A percentile compares a stretch with the other conserved stretches of the same genome.
Conservation (phyloP, 2,329 filamentous ascomycete genomes). For the Ciborinia camelliae region DNA sequence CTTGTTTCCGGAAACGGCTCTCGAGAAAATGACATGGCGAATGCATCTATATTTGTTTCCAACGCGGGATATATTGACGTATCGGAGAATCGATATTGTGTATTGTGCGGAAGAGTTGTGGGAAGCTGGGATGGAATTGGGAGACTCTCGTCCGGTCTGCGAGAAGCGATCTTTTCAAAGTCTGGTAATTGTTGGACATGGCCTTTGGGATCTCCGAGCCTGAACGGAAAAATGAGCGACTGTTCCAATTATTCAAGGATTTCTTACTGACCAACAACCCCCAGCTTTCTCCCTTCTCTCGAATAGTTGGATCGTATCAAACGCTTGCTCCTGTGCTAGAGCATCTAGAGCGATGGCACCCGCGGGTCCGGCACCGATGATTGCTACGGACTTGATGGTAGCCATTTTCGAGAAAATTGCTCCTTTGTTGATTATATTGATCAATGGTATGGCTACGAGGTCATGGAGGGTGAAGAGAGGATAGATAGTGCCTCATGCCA, state of each 20-base stretch:
- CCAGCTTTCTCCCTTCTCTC: constrained; percentile 57
- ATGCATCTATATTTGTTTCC: constrained; percentile 61
- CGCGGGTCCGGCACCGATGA: constrained; percentile 59
- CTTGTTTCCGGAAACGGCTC: constrained; percentile 49
- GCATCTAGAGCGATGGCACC: constrained; percentile 60
- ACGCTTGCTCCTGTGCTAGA: constrained; percentile 54
- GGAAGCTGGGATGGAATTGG: constrained; percentile 48
- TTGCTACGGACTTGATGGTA: constrained; percentile 46
- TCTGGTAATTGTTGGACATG: constrained; percentile 41
- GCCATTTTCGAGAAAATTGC: constrained; percentile 23
- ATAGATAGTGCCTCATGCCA: neutral
- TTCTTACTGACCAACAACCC: constrained; percentile 55
- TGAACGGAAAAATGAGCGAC: constrained; percentile 27
- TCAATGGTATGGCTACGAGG: neutral
- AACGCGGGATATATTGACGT: constrained; percentile 60
- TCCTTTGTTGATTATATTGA: neutral
- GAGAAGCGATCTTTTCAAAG: constrained; percentile 45
- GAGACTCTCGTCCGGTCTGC: constrained; percentile 50
- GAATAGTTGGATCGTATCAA: constrained; percentile 59
- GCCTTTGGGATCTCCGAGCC: constrained; percentile 44
- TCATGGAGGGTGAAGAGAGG: neutral
- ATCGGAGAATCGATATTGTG: constrained; percentile 51
- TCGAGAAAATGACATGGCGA: constrained; percentile 58
- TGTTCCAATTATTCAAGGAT: neutral
- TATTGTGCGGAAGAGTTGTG: constrained; percentile 42